Conservation (phyloP, 805 yeast species). For the Yueomyces sp. region DNA sequence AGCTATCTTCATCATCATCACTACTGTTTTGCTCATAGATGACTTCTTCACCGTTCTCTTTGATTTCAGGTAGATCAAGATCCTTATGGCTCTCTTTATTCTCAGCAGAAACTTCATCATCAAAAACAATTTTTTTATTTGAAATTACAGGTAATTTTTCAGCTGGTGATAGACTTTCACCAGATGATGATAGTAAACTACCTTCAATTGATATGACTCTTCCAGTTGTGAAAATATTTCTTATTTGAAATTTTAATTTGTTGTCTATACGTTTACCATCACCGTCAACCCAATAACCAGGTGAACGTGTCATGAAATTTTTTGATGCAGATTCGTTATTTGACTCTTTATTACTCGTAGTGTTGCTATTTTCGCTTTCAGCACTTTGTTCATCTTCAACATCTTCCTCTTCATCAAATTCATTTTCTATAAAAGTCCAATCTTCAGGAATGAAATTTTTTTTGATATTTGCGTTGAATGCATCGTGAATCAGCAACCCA, state of each 20-base stretch:
- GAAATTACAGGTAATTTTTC: slow-evolving; percentile 42
- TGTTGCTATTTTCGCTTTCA: slow-evolving; percentile 11
- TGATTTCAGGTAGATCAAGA: slow-evolving; percentile 19
- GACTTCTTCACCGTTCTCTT: slow-evolving; percentile 24
- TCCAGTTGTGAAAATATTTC: slow-evolving; percentile 61
- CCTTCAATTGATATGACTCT: slow-evolving; percentile 81
- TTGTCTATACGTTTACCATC: slow-evolving; percentile 66
- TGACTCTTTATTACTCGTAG: slow-evolving; percentile 4
- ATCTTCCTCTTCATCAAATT: slow-evolving; percentile 32
- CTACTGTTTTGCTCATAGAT: slow-evolving; percentile 22
- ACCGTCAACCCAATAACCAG: slow-evolving; percentile 83
- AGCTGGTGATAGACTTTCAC: slow-evolving; percentile 28
- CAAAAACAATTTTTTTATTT: slow-evolving; percentile 36
- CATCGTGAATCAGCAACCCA: slow-evolving; percentile 81
- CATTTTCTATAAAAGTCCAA: slow-evolving; percentile 78
- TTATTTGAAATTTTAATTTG: slow-evolving; percentile 63
- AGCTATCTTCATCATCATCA: slow-evolving; percentile 14
- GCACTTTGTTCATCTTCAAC: background rate
- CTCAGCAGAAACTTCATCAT: slow-evolving; percentile 28
- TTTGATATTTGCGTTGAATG: slow-evolving; percentile 87
- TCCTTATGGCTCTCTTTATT: slow-evolving; percentile 26
- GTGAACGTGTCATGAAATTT: slow-evolving; percentile 31
- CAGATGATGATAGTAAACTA: slow-evolving; percentile 36
- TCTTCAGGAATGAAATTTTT: slow-evolving; percentile 70
- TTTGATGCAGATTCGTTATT: slow-evolving; percentile 6